Conservation (phyloP, 2,329 filamentous ascomycete genomes). For the Colletotrichum coccodes region DNA sequence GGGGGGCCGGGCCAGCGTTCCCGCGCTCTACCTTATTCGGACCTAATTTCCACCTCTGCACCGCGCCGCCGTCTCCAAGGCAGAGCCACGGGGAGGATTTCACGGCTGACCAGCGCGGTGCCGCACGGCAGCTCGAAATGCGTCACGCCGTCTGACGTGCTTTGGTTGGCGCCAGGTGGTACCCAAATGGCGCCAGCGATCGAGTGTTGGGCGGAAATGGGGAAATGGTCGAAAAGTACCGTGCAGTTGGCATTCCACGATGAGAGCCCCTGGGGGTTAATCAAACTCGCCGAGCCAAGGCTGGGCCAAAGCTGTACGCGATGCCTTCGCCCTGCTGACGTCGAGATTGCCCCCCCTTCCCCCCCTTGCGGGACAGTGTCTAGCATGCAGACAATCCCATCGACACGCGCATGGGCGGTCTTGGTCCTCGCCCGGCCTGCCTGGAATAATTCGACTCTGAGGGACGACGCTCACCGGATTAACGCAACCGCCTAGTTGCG, state of each 20-base stretch:
- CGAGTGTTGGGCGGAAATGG: not conserved
- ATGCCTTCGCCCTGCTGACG: not conserved
- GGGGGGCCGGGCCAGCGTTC: not conserved
- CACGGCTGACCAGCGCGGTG: not conserved
- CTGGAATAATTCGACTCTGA: not conserved
- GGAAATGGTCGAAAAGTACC: not conserved
- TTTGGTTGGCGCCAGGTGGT: not conserved
- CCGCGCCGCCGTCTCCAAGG: not conserved
- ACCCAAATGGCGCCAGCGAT: not conserved
- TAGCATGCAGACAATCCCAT: not conserved
- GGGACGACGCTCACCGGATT: not conserved
- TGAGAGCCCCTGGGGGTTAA: not conserved
- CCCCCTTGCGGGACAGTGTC: not conserved
- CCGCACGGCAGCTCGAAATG: not conserved
- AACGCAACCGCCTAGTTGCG: too few relatives aligned
- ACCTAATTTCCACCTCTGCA: constrained; percentile 23
- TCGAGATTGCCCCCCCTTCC: not conserved
- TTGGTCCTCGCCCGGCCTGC: not conserved
- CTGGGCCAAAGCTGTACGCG: not conserved
- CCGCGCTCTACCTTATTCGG: constrained; percentile 18
- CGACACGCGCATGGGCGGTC: not conserved
- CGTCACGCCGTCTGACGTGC: not conserved
- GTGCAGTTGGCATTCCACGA: not conserved
- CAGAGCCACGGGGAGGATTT: not conserved
- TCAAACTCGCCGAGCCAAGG: constrained; percentile 9